These are phyloP conservation scores for Cucurbita ficifolia DNA, from an alignment of 306 rosid genomes.

Conservation along the genomic window DNA sequence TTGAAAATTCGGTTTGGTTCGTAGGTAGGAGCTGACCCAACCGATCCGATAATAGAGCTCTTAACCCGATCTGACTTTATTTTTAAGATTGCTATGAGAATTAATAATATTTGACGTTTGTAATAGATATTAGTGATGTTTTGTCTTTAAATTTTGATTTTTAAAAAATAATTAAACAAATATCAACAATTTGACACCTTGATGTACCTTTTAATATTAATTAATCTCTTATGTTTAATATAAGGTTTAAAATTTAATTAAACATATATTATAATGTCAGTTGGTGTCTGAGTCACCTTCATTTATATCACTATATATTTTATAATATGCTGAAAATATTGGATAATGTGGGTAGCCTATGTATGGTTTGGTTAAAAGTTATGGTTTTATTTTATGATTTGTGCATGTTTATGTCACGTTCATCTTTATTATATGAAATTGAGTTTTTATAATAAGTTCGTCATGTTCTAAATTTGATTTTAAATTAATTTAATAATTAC, in stretches of 20 bases:
- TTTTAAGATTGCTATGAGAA: too few species aligned
- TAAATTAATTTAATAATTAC: too few species aligned
- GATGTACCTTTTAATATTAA: too few species aligned
- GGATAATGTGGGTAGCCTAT: neutral
- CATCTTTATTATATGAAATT: neutral
- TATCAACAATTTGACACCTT: too few species aligned
- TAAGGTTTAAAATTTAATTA: neutral
- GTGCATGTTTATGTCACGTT: neutral
- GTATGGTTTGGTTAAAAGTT: neutral
- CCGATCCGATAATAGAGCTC: too few species aligned
- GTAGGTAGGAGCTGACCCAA: too few species aligned
- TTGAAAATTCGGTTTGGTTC: too few species aligned
- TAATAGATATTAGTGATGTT: too few species aligned
- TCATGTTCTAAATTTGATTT: neutral
- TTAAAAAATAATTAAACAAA: too few species aligned
- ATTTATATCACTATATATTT: neutral
- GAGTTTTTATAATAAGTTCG: neutral
- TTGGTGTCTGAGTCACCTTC: neutral
- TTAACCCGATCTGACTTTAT: too few species aligned
- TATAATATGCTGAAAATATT: neutral
- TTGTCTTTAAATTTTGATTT: too few species aligned
- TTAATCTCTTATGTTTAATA: neutral
- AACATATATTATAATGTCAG: neutral
- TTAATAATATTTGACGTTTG: too few species aligned
- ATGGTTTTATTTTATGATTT: neutral